These are phyloP conservation scores for Bryum argenteum DNA, from an alignment of 225 moss, liverwort and hornwort genomes.

Conservation along the genomic window DNA sequence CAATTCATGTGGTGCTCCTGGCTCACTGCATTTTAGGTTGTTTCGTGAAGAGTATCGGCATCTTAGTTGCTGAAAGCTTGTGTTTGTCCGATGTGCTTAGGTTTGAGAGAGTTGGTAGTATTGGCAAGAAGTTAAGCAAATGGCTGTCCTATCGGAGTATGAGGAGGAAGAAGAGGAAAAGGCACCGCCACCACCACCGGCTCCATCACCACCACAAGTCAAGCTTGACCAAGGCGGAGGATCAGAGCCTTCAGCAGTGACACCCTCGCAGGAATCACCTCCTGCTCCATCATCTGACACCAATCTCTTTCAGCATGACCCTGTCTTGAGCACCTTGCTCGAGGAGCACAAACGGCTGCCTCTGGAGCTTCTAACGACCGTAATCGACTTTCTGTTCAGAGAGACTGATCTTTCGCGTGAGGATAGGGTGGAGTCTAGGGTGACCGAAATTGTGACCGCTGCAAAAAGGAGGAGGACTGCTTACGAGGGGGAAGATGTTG, in stretches of 20 bases:
- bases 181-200: not conserved
- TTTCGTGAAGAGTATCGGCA: not conserved
- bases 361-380: constrained; percentile 37
- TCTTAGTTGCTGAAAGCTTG: not conserved
- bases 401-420: constrained; percentile 26
- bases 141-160: constrained; percentile 76
- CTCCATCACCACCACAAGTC: constrained; percentile 17
- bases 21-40: not conserved
- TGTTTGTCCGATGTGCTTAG: not conserved
- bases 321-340: constrained; percentile 50
- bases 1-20: not conserved
- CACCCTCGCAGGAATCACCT: constrained; percentile 8
- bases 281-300: constrained; percentile 9
- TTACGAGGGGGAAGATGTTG: constrained; percentile 21
- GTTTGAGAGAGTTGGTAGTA: not conserved
- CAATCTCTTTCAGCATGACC: constrained; percentile 38
- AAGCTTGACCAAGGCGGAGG: constrained; percentile 16
- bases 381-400: constrained; percentile 43
- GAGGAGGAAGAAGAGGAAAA: constrained; percentile 57
- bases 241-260: constrained; percentile 6
- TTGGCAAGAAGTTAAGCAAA: constrained; percentile 14
- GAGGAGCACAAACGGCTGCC: constrained; percentile 55
- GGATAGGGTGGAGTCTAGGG: constrained; percentile 28
- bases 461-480: constrained; percentile 24
- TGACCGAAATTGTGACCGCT: constrained; percentile 26